phyloP scores from a whole-genome alignment of 257 asterid species.

The Salvia miltiorrhiza region DNA sequence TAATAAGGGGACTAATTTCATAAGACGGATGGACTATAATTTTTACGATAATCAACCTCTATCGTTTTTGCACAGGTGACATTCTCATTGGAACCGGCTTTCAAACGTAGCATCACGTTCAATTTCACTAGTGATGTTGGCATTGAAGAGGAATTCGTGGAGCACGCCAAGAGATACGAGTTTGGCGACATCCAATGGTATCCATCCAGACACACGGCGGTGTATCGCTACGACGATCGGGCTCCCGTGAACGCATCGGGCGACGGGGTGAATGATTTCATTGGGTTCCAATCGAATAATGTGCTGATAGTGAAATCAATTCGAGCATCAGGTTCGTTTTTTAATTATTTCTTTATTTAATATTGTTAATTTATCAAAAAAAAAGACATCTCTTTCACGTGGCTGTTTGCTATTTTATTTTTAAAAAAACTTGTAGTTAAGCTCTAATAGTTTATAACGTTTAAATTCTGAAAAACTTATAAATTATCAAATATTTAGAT shows the following conservation, averaged over 20 bases:
- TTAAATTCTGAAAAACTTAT: too few relatives aligned
- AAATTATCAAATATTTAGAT: too few relatives aligned
- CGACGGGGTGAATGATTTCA: constrained; percentile 68
- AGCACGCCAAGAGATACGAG: constrained; percentile 60
- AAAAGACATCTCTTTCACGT: too few relatives aligned
- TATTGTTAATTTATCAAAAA: too few relatives aligned
- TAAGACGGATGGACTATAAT: too few relatives aligned
- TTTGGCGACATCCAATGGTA: constrained; percentile 92
- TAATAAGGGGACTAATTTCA: too few relatives aligned
- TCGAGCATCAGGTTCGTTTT: constrained; percentile 60
- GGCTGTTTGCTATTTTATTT: too few relatives aligned
- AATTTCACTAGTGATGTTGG: constrained; percentile 58
- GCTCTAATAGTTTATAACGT: too few relatives aligned
- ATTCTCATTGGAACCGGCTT: constrained; percentile 54
- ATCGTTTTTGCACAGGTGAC: too few relatives aligned
- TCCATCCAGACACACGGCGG: constrained; percentile 70
- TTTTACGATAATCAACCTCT: too few relatives aligned
- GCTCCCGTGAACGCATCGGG: constrained; percentile 51
- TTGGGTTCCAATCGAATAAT: constrained; percentile 76
- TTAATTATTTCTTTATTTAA: too few relatives aligned
- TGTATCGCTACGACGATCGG: constrained; percentile 67
- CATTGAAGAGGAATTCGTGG: constrained; percentile 50
- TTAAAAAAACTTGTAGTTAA: too few relatives aligned
- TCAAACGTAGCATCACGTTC: constrained; percentile 61
- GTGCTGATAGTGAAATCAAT: constrained; percentile 40